Base-by-base conservation (phyloP, 345 rosid genomes). In the Hibiscus mutabilis region DNA sequence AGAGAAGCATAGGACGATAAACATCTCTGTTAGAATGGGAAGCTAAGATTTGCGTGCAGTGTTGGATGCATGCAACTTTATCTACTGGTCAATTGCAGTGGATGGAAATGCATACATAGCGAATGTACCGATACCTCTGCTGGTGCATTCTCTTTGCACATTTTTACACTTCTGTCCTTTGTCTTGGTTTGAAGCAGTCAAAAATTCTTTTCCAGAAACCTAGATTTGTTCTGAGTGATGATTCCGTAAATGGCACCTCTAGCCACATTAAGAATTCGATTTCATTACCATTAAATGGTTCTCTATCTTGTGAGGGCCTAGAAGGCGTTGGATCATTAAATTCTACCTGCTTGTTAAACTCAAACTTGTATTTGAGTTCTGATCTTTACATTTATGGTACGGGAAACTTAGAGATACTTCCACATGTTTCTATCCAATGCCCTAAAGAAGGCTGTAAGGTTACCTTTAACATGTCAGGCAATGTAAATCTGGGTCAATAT, bases 301-400 rank as follows among this genome's bases (percentile, higher is more conserved):
- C 82, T 46, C 76, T 83, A 60, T 80, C 91, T 40, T 93, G 98
- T 66, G 88, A 80, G 68, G 93, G 86, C 77, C 79, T 94, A 29
- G 86, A 77, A 66, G 98, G 98, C 60, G 95, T 91, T 71, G 98
- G 98, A 78, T 88, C 93, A 5, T 81, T 94, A 69, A 78, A 91
- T 81, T 87, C 96, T 8, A 89, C 95, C 6, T 94, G 98, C 76
- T 81, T 85, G 78, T 78, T 91, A 60, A 90, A 84, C 76, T 86
- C 96, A 59, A 84, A 91, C 80, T 77, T 89, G 85, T 77, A 74
- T 69, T 74, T 87, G 56, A 79, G 77, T 76, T 87, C 91, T 42
- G 89, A 91, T 84, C 67, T 87, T 67, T 79, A 81, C 58, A 73
- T 87, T 2, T 82, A 84, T 65, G 98, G 97, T 22, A 78, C 62